Percentiles rank a stretch among this genome's conserved stretches.
These are phyloP conservation scores for Grigorovia humatica DNA, from an alignment of 805 yeast species.

Conservation along the genomic window DNA sequence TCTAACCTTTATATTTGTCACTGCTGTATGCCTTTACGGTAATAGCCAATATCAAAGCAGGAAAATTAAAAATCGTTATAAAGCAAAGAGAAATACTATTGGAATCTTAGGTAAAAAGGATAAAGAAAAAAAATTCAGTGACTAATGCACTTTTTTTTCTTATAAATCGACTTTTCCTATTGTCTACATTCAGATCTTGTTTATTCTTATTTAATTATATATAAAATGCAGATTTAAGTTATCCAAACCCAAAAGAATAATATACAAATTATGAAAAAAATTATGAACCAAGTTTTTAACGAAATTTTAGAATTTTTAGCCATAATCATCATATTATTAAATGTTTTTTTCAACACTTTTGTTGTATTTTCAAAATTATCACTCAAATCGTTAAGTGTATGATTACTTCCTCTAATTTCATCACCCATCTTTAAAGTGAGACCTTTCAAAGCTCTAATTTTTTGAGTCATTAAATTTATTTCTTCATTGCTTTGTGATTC, in stretches of 20 bases:
- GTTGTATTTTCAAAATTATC: conserved; percentile 39
- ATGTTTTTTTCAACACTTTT: conserved; percentile 40
- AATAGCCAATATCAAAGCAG: not conserved
- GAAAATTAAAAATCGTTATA: conserved; percentile 9
- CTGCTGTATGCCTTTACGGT: not conserved
- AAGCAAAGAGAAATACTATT: conserved; percentile 15
- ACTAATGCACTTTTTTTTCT: not conserved
- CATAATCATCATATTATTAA: conserved; percentile 49
- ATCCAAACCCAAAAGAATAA: conserved; percentile 44
- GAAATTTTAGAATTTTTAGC: conserved; percentile 56
- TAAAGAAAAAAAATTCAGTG: not conserved
- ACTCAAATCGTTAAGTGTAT: conserved; percentile 34
- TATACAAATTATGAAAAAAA: conserved; percentile 38
- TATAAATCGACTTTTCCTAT: too few species aligned
- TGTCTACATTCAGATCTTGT: not conserved
- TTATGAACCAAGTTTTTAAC: conserved; percentile 49
- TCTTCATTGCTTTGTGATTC: conserved; percentile 62
- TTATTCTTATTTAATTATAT: not conserved
- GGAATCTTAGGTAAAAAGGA: conserved; percentile 12
- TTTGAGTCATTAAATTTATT: conserved; percentile 41
- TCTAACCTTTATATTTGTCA: not conserved
- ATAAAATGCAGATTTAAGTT: conserved; percentile 4
- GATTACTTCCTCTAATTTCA: conserved; percentile 46
- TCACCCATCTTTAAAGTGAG: conserved; percentile 51
- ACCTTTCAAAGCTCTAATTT: conserved; percentile 44